Evolutionary conservation across 495 filamentous ascomycete species (phyloP), one percentile per base, ranked within the genome.

Genomic region (Pseudomonodictys pantanalensis): DNA sequence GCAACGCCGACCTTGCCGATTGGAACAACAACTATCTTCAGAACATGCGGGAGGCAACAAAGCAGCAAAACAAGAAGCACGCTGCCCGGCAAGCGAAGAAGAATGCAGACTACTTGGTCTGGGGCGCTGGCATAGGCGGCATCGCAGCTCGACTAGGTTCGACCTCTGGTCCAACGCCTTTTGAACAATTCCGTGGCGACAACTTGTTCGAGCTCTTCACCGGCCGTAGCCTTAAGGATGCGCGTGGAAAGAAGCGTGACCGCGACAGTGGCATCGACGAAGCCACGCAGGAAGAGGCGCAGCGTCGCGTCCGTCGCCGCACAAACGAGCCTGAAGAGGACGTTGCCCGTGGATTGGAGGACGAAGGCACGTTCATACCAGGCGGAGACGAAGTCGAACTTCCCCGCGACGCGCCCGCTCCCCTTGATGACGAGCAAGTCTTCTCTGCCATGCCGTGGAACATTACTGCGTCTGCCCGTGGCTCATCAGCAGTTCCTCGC

Each of bases 381-480:
- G 44, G 65, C 2, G 48, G 52, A 11, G 70, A 53, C 43, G 70
- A 77, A 22, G 58, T 70, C 28, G 86, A 90, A 71, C 68, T 85
- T 25, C 83, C 79, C 5, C 82, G 86, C 48, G 78, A 84, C 23
- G 84, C 81, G 5, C 77, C 78, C 1, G 73, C 77, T 0, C 75
- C 78, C 17, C 76, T 86, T 1, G 71, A 76, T n/a, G 82, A 86
- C 55, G 77, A 83, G 41, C 67, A 69, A 15, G 73, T 74, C 38
- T 82, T 82, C 10, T 81, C 79, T 1, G 78, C 79, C 30, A 83
- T 89, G 79, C 86, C 86, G 39, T 90, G 86, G 86, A 89, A 89
- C 62, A 78, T 83, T 62, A 81, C 76, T 20, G 79, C 81, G 24
- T 87, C 85, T 2, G 60, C 80, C 2, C 77, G 81, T 42, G 81